These are phyloP conservation scores for Passiflora organensis DNA, from an alignment of 345 rosid genomes.

Conservation along the genomic window DNA sequence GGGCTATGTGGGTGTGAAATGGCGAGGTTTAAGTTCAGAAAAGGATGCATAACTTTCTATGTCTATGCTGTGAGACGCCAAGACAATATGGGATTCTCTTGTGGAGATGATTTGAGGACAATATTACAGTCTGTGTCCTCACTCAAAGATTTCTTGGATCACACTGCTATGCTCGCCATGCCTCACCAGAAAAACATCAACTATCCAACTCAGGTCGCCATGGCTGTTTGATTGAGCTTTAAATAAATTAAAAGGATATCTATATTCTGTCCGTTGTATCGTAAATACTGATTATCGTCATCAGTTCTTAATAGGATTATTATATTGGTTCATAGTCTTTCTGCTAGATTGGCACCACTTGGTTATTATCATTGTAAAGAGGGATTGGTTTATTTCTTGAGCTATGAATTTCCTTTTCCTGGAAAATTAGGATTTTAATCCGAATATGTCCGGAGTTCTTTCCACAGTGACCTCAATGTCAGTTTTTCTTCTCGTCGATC, in stretches of 20 bases:
- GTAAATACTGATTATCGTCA: too few species aligned
- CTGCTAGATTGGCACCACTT: not conserved
- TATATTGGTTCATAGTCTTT: conserved; percentile 2
- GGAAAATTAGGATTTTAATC: conserved; percentile 7
- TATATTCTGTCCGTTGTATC: too few species aligned
- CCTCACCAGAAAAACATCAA: conserved; percentile 80
- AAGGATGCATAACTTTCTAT: conserved; percentile 96
- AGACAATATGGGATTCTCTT: conserved; percentile 53
- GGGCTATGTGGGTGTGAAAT: conserved; percentile 62
- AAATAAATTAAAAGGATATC: too few species aligned
- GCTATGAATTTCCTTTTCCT: too few species aligned
- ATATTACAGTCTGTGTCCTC: conserved; percentile 80
- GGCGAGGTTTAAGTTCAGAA: conserved; percentile 92
- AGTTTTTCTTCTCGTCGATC: not conserved
- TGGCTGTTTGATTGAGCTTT: conserved; percentile 74
- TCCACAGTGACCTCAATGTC: not conserved
- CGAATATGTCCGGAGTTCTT: conserved; percentile 14
- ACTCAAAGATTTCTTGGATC: conserved; percentile 94
- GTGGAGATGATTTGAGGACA: conserved; percentile 68
- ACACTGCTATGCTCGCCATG: conserved; percentile 90
- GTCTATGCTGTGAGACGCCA: conserved; percentile 69
- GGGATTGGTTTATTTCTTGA: conserved; percentile 41
- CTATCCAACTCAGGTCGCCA: conserved; percentile 52
- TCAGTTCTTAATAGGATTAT: not conserved
- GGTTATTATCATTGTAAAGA: conserved; percentile 14